These are phyloP conservation scores for Arthrinium puccinioides DNA, from an alignment of 2,329 filamentous ascomycete genomes.

Conservation along the genomic window DNA sequence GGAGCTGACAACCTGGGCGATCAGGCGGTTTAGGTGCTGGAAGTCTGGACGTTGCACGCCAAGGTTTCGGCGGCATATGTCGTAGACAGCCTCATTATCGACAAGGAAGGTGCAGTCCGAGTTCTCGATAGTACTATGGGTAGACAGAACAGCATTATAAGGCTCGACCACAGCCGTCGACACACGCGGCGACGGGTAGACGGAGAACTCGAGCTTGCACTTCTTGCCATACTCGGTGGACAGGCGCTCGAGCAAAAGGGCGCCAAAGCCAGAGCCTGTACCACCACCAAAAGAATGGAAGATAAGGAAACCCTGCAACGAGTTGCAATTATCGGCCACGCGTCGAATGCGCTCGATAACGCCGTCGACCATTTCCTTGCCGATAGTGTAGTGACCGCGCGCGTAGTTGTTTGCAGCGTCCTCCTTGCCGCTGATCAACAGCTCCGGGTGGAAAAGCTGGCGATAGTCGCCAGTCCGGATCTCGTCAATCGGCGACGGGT, in stretches of 20 bases:
- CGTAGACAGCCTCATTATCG: constrained; percentile 69
- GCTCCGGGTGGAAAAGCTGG: constrained; percentile 65
- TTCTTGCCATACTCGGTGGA: constrained; percentile 71
- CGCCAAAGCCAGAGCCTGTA: constrained; percentile 66
- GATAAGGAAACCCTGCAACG: constrained; percentile 65
- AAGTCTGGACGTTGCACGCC: constrained; percentile 63
- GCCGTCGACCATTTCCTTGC: constrained; percentile 67
- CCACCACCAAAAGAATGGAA: constrained; percentile 71
- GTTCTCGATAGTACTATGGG: constrained; percentile 70
- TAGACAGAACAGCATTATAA: constrained; percentile 67
- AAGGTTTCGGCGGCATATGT: constrained; percentile 66
- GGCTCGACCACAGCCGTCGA: constrained; percentile 67
- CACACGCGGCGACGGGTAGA: constrained; percentile 64
- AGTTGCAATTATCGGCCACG: constrained; percentile 65
- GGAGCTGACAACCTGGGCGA: constrained; percentile 68
- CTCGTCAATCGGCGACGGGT: constrained; percentile 68
- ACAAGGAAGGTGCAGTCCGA: constrained; percentile 74
- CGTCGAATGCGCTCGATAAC: constrained; percentile 65
- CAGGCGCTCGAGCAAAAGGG: constrained; percentile 64
- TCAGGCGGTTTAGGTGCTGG: constrained; percentile 66
- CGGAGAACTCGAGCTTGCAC: constrained; percentile 68
- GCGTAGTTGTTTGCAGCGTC: constrained; percentile 74
- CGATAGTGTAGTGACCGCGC: constrained; percentile 69
- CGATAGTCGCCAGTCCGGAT: constrained; percentile 63
- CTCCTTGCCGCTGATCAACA: constrained; percentile 67